Evolutionary conservation across 805 yeast species (phyloP), one percentile per base, ranked within the genome.

Genomic region (Hanseniaspora osmophila): DNA sequence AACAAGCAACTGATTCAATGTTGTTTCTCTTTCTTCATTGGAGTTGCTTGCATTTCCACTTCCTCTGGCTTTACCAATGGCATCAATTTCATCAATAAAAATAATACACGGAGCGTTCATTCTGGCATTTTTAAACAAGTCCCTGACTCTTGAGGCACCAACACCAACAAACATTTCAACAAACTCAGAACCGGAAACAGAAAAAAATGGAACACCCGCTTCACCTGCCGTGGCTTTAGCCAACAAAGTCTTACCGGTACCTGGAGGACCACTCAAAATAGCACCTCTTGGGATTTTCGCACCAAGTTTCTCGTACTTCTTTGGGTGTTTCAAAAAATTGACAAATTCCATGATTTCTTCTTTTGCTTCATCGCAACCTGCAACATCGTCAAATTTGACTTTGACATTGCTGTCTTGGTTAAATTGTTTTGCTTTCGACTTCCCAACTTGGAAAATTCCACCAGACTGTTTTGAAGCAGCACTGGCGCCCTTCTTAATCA

Each of bases 91-190:
- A 67, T 87, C 96, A 44, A 87, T 85, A 60, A 87, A 87, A 45
- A 87, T 80, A 55, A 87, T 87, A 2, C 94, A 73, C 6, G 96
- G 96, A 0, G 95, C 92, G 69, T 77, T 81, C 51, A 82, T 83
- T 57, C 95, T 74, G 15, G 96, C 96, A 41, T 84, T 83, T 59
- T 82, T 80, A 67, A 87, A 87, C 57, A 87, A 70, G 59, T 88
- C 96, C 62, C 96, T 83, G 38, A 87, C 96, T 62, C 96, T 74
- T 3, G 90, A 80, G 3, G 96, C 95, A 67, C 96, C 96, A 22
- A 87, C 95, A 66, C 96, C 96, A 17, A 84, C 94, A 69, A 84
- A 87, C 95, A 87, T 87, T 63, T 87, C 95, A n/a, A 86, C 94
- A 54, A 87, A 87, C 61, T 87, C 96, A 12, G 95, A 85, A 55